Base-by-base conservation (phyloP, 148 eudicot species). In the Pouteria glomerata region DNA sequence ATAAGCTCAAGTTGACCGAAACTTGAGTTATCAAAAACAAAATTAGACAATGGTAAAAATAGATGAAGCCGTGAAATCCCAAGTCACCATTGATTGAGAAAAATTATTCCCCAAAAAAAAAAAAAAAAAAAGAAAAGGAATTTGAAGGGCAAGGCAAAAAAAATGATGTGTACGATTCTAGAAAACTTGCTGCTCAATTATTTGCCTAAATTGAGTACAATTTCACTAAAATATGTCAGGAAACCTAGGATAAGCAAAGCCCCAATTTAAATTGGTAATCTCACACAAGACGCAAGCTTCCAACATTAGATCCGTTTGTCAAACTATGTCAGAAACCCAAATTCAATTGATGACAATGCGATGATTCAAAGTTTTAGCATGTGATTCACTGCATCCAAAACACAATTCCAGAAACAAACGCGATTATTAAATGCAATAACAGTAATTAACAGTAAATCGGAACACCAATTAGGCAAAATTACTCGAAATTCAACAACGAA, bases 381-480 rank as follows among this genome's bases (percentile, higher is more conserved):
- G 26, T 71, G 56, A 71, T 71, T 56, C 56, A 65, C 63, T 16
- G 52, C 23, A 55, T 37, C 34, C 62, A 55, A 48, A 55, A 41
- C 34, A 18, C 31, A 70, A 56, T 37, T 56, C 18, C 15, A 4
- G 2, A 39, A 15, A 11, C 13, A 27, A 60, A 58, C 19, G 1
- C 52, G 30, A 57, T 44, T 27, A n/a, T 5, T 31, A 27, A 18
- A 7, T 27, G 4, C 18, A 18, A 26, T 15, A 39, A 30, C 63
- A 29, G 34, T 27, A 58, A 71, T 31, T 30, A 18, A 15, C 26
- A 57, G 37, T 41, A 58, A 41, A 71, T 58, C 41, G 66, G n/a
- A 58, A 13, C 37, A 44, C 65, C 55, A 18, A 58, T 10, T 19
- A 42, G 44, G 29, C 53, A 15, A 44, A 58, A 71, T 29, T 44